Evolutionary conservation across 805 yeast species (phyloP).

Genomic region (Metschnikowia chrysomelidarum): DNA sequence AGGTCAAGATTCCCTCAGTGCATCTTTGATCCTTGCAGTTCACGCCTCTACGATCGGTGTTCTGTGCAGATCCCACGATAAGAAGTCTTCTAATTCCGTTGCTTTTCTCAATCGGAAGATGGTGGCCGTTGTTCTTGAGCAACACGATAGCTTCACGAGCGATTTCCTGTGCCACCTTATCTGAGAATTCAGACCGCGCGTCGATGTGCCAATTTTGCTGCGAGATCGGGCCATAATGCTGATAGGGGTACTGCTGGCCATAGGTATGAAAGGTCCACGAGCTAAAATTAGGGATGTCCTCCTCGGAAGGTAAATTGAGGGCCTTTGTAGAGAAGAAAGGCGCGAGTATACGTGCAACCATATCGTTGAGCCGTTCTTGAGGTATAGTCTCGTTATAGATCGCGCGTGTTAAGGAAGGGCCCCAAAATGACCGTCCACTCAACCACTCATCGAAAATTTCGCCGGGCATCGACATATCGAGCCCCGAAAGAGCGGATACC

Average conservation of each 20-base stretch:
- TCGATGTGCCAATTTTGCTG: constrained; percentile 55
- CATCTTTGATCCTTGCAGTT: constrained; percentile 53
- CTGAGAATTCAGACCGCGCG: constrained; percentile 48
- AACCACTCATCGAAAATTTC: constrained; percentile 53
- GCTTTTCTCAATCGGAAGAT: constrained; percentile 48
- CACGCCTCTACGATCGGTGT: constrained; percentile 49
- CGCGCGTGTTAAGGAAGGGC: constrained; percentile 53
- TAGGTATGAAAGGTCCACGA: constrained; percentile 58
- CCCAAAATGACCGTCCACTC: constrained; percentile 55
- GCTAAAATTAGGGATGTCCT: constrained; percentile 50
- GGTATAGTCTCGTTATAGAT: constrained; percentile 56
- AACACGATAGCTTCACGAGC: constrained; percentile 59
- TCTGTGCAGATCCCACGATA: constrained; percentile 55
- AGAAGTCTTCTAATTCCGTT: constrained; percentile 43
- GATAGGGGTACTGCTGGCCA: constrained; percentile 54
- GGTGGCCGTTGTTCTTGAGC: constrained; percentile 50
- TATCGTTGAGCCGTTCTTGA: constrained; percentile 54
- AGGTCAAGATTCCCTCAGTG: constrained; percentile 51
- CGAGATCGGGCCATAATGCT: constrained; percentile 51
- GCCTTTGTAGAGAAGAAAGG: constrained; percentile 49
- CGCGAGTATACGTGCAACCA: constrained; percentile 59
- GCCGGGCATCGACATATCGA: constrained; percentile 69
- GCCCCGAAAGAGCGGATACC: constrained; percentile 53
- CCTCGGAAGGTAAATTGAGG: constrained; percentile 37
- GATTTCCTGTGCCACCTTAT: constrained; percentile 48